phyloP scores from a whole-genome alignment of 1,139 yeast species.

The Geotrichum citri-aurantii region DNA sequence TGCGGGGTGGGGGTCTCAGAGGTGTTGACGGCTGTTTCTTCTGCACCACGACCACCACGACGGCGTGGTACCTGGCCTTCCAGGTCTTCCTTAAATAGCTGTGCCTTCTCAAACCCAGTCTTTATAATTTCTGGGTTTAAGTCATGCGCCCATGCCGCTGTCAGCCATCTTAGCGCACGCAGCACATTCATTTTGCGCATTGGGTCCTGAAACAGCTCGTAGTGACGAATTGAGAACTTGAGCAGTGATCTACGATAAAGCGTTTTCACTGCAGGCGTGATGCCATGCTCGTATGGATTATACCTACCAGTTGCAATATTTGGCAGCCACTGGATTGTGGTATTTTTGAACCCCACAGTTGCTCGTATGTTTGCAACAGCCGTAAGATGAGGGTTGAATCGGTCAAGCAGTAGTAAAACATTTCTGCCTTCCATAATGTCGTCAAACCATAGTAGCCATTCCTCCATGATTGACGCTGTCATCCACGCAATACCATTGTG shows the following conservation, averaged over 20 bases:
- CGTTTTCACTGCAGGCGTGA: conserved; percentile 13
- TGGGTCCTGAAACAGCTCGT: conserved; percentile 16
- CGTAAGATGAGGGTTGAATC: conserved; percentile 16
- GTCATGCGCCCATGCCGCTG: conserved; percentile 16
- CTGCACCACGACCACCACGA: neutral
- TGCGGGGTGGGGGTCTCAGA: conserved; percentile 4
- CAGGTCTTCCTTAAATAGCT: conserved; percentile 7
- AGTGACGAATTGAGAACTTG: conserved; percentile 13
- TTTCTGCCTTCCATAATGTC: conserved; percentile 12
- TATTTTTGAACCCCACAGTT: conserved; percentile 15
- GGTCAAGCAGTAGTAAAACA: conserved; percentile 12
- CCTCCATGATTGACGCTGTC: conserved; percentile 18
- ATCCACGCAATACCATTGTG: conserved; percentile 18
- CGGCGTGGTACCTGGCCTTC: neutral
- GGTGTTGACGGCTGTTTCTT: neutral
- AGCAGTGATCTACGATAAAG: conserved; percentile 9
- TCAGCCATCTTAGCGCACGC: conserved; percentile 15
- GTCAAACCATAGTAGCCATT: conserved; percentile 17
- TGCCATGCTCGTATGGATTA: conserved; percentile 17
- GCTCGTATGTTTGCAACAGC: conserved; percentile 17
- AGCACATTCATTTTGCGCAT: conserved; percentile 17
- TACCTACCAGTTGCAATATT: conserved; percentile 15
- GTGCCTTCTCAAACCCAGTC: conserved; percentile 12
- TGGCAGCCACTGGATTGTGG: conserved; percentile 17
- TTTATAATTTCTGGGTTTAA: conserved; percentile 10